Conservation (phyloP, 1,284 basidiomycete species). For the Ceratobasidium sp. region DNA sequence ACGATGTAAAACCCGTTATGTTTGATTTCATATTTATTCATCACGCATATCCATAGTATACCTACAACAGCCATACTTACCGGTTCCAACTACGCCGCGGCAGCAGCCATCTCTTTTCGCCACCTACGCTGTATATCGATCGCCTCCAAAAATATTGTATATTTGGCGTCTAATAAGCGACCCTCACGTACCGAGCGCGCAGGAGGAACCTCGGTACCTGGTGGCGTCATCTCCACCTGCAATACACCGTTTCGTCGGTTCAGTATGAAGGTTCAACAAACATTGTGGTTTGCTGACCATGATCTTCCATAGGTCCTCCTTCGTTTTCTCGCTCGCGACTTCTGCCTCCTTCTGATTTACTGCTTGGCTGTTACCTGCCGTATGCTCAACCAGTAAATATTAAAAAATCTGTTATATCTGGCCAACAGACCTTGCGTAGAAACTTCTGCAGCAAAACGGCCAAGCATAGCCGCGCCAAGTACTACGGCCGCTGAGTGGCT, state of each 20-base stretch:
- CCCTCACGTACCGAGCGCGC: slow-evolving; percentile 72
- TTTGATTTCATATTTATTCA: background rate
- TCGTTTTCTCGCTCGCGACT: slow-evolving; percentile 67
- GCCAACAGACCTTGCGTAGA: slow-evolving; percentile 53
- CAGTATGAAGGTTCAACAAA: background rate
- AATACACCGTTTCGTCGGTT: background rate
- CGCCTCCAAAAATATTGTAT: slow-evolving; percentile 90
- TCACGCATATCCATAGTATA: background rate
- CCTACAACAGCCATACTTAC: background rate
- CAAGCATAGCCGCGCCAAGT: slow-evolving; percentile 93
- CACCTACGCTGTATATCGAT: slow-evolving; percentile 90
- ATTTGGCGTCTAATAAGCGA: slow-evolving; percentile 89
- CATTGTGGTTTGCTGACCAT: slow-evolving; percentile 72
- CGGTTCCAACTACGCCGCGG: background rate
- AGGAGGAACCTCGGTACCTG: slow-evolving; percentile 82
- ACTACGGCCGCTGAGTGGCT: slow-evolving; percentile 88
- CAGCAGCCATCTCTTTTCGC: slow-evolving; percentile 71
- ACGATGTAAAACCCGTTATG: too few relatives aligned
- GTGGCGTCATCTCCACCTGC: slow-evolving; percentile 91
- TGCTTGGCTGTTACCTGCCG: slow-evolving; percentile 51
- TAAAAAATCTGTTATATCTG: background rate
- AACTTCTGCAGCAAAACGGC: slow-evolving; percentile 84
- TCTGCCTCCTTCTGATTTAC: slow-evolving; percentile 60
- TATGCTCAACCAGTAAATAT: slow-evolving; percentile 35
- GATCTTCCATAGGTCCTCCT: slow-evolving; percentile 86